Evolutionary conservation across 1,139 yeast species (phyloP).

Genomic region (Pichia sp.): DNA sequence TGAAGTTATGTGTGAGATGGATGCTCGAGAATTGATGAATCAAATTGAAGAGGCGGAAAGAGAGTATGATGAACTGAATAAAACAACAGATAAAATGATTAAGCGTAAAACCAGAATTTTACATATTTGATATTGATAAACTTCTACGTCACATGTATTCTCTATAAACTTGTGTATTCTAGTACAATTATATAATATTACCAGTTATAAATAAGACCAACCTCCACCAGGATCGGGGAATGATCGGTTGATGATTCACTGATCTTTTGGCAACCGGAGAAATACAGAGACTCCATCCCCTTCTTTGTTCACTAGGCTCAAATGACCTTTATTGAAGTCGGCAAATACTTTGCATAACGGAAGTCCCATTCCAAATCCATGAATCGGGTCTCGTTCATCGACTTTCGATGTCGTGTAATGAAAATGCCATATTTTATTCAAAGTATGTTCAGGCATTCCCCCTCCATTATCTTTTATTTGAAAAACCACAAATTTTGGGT

Average conservation of each 20-base stretch:
- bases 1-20: slow-evolving; percentile 41
- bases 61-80: slow-evolving; percentile 3
- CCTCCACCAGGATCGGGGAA: too few species aligned
- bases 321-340: slow-evolving; percentile 18
- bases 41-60: slow-evolving; percentile 11
- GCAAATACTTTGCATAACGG: slow-evolving; percentile 23
- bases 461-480: slow-evolving; percentile 22
- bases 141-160: not conserved
- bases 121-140: slow-evolving; percentile 14
- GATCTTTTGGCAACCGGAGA: slow-evolving; percentile 15
- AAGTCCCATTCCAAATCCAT: slow-evolving; percentile 25
- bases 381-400: slow-evolving; percentile 20
- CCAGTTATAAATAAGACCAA: too few species aligned
- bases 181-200: too few species aligned
- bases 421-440: slow-evolving; percentile 22
- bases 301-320: slow-evolving; percentile 15
- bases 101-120: slow-evolving; percentile 24
- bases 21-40: slow-evolving; percentile 18
- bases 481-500: slow-evolving; percentile 7
- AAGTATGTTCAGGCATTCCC: slow-evolving; percentile 15
- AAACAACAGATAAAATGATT: slow-evolving; percentile 14
- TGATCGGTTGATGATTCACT: too few species aligned
- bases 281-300: slow-evolving; percentile 19
- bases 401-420: slow-evolving; percentile 23
- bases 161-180: too few species aligned